Conservation (phyloP, 2,329 filamentous ascomycete genomes). For the Aureobasidium sp. region DNA sequence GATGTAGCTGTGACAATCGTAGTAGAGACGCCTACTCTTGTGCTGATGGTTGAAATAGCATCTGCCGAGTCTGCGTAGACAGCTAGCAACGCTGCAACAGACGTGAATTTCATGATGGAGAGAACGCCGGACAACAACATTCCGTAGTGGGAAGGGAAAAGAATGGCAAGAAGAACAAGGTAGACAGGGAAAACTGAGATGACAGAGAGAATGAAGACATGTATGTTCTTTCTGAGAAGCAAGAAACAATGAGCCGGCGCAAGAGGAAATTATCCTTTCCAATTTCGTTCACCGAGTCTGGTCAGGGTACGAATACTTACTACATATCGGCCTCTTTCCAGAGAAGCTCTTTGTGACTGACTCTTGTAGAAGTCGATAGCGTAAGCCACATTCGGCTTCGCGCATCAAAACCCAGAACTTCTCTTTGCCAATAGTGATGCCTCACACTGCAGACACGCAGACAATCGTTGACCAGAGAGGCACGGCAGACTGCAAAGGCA, state of each 20-base stretch:
- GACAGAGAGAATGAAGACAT: background rate
- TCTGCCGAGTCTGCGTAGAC: background rate
- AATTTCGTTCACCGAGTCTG: background rate
- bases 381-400: background rate
- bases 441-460: background rate
- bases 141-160: background rate
- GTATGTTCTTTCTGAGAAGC: background rate
- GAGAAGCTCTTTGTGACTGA: background rate
- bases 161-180: background rate
- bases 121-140: background rate
- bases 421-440: no score
- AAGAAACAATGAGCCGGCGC: background rate
- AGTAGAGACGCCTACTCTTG: background rate
- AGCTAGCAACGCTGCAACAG: background rate
- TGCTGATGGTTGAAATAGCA: background rate
- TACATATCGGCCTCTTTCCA: no score
- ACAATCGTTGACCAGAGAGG: no score
- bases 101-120: background rate
- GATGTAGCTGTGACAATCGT: background rate
- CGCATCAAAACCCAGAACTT: background rate
- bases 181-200: background rate
- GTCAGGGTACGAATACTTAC: background rate
- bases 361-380: background rate
- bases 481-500: no score
- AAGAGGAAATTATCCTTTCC: background rate